Evolutionary conservation across 805 yeast genomes (phyloP).

Genomic region (Jamesozyma piceae): DNA sequence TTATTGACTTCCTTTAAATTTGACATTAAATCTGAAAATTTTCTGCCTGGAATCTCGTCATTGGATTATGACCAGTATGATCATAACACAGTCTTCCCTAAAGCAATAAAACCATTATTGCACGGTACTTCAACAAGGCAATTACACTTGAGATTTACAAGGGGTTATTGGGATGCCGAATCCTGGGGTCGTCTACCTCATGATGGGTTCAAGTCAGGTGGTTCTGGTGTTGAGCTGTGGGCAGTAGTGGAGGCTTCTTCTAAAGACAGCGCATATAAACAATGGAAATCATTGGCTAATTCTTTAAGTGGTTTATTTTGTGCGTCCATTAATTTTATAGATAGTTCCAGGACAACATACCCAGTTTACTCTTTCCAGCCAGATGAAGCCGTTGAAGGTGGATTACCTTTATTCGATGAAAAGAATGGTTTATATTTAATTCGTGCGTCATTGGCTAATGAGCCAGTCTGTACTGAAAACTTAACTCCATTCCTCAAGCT

Average conservation of each 20-base stretch:
- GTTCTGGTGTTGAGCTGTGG: slow-evolving; percentile 93
- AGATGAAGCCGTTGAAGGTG: slow-evolving; percentile 7
- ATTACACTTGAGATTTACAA: slow-evolving; percentile 76
- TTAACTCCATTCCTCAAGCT: slow-evolving; percentile 86
- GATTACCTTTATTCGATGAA: slow-evolving; percentile 22
- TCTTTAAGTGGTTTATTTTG: slow-evolving; percentile 86
- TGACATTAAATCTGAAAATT: slow-evolving; percentile 45
- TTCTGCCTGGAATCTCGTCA: slow-evolving; percentile 21
- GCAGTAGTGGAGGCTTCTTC: slow-evolving; percentile 63
- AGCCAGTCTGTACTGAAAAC: slow-evolving; percentile 94
- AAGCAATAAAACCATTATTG: slow-evolving; percentile 68
- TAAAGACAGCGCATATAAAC: slow-evolving; percentile 43
- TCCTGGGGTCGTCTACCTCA: slow-evolving; percentile 77
- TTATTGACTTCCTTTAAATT: slow-evolving; percentile 66
- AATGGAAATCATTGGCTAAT: slow-evolving; percentile 68
- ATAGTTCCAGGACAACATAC: slow-evolving; percentile 63
- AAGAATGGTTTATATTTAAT: slow-evolving; percentile 43
- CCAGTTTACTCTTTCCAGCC: slow-evolving; percentile 38
- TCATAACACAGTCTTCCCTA: slow-evolving; percentile 69
- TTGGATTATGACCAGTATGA: slow-evolving; percentile 20
- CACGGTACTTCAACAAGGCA: slow-evolving; percentile 59
- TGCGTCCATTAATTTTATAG: slow-evolving; percentile 86
- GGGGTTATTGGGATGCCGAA: slow-evolving; percentile 91
- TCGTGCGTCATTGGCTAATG: slow-evolving; percentile 86
- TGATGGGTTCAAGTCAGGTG: slow-evolving; percentile 69